Evolutionary conservation across 192 early-diverging fungal species (phyloP).

Genomic region (Mortierella hygrophila): DNA sequence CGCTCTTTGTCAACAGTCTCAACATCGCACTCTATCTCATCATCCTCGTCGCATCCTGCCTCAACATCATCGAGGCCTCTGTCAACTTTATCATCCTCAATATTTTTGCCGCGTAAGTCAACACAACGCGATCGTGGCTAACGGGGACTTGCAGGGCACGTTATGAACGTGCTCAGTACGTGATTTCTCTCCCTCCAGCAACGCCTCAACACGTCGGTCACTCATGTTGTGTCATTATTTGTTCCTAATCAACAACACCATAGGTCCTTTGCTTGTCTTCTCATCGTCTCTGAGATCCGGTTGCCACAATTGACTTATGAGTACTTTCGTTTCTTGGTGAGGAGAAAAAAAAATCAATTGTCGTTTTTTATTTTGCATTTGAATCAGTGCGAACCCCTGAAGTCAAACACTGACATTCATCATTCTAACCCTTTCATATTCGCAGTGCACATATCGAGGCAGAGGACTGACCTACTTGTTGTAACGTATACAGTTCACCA

Average conservation of each 20-base stretch:
- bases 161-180: background rate
- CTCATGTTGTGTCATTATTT: background rate
- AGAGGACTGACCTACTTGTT: conserved; percentile 45
- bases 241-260: background rate
- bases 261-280: conserved; percentile 36
- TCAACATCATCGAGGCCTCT: conserved; percentile 47
- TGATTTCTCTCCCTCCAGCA: background rate
- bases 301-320: conserved; percentile 44
- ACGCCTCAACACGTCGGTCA: background rate
- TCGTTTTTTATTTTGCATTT: background rate
- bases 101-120: conserved; percentile 41
- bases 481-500: conserved; percentile 9
- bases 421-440: background rate
- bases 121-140: background rate
- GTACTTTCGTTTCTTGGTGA: conserved; percentile 48
- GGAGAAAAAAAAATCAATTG: background rate
- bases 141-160: background rate
- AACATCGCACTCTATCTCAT: conserved; percentile 44
- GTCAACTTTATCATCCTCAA: conserved; percentile 56
- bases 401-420: background rate
- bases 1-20: conserved; percentile 45
- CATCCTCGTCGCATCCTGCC: conserved; percentile 39
- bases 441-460: conserved; percentile 51
- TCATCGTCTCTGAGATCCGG: conserved; percentile 49
- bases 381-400: background rate